Conservation (phyloP, 768 basidiomycete genomes). For the Pleurotus tuber-regium region DNA sequence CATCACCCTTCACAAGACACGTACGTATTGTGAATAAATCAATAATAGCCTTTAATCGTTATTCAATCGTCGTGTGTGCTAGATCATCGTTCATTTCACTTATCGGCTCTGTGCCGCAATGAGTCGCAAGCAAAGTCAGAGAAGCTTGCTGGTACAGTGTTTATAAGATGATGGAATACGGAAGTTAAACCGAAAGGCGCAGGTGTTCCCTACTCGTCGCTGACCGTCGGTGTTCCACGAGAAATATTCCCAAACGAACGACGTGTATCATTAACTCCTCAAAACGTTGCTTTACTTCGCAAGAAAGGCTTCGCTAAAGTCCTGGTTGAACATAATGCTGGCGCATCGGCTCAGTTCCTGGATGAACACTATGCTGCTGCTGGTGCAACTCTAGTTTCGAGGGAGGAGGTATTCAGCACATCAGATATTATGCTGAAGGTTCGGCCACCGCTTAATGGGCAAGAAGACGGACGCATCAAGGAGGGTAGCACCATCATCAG, state of each 20-base stretch:
- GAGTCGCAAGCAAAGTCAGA: not conserved
- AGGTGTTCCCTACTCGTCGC: constrained; percentile 62
- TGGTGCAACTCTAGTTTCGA: constrained; percentile 75
- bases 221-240: constrained; percentile 74
- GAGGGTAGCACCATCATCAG: constrained; percentile 80
- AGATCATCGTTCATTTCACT: constrained; percentile 6
- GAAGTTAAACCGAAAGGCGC: constrained; percentile 11
- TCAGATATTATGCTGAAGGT: constrained; percentile 88
- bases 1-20: not conserved
- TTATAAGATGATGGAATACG: not conserved
- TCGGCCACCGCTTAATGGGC: constrained; percentile 63
- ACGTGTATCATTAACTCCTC: constrained; percentile 79
- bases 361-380: constrained; percentile 79
- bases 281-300: constrained; percentile 67
- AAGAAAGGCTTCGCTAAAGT: constrained; percentile 83
- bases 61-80: not conserved
- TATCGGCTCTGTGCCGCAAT: not conserved
- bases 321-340: constrained; percentile 72
- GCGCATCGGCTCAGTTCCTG: constrained; percentile 70
- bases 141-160: not conserved
- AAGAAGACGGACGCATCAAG: constrained; percentile 63
- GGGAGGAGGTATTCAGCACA: constrained; percentile 62
- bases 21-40: not conserved
- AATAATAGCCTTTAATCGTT: not conserved
- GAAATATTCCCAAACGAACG: constrained; percentile 79